Conservation (phyloP, 2,329 filamentous ascomycete species). For the Diaporthe vexans region DNA sequence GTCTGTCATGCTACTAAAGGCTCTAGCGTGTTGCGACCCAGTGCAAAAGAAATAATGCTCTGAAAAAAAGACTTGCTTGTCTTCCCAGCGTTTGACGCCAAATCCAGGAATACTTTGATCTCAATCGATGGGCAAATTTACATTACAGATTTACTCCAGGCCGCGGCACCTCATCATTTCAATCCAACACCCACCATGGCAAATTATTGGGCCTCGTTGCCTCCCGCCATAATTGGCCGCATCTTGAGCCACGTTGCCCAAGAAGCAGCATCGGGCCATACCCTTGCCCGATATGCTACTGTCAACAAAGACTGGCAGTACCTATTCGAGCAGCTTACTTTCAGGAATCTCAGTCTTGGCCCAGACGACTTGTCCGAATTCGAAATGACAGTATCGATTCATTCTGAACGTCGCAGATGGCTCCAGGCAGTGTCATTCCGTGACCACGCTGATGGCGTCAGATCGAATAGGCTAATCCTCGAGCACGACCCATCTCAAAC, state of each 20-base stretch:
- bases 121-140: not conserved
- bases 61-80: too few relatives aligned
- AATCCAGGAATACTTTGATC: too few relatives aligned
- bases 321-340: not conserved
- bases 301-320: constrained; percentile 18
- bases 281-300: not conserved
- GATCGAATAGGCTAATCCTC: not conserved
- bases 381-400: not conserved
- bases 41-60: too few relatives aligned
- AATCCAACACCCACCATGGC: not conserved
- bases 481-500: not conserved
- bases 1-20: too few relatives aligned
- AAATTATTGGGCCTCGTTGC: not conserved
- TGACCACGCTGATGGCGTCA: too few relatives aligned
- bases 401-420: not conserved
- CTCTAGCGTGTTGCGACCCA: too few relatives aligned
- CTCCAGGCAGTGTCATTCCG: not conserved
- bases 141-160: too few relatives aligned
- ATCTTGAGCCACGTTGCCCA: not conserved
- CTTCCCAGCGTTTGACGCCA: too few relatives aligned
- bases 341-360: not conserved
- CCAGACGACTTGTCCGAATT: not conserved
- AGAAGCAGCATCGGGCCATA: not conserved
- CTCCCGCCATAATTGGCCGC: not conserved
- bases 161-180: not conserved